These are phyloP conservation scores for Fusarium haematococcum DNA, from an alignment of 2,329 filamentous ascomycete genomes.

Conservation along the genomic window DNA sequence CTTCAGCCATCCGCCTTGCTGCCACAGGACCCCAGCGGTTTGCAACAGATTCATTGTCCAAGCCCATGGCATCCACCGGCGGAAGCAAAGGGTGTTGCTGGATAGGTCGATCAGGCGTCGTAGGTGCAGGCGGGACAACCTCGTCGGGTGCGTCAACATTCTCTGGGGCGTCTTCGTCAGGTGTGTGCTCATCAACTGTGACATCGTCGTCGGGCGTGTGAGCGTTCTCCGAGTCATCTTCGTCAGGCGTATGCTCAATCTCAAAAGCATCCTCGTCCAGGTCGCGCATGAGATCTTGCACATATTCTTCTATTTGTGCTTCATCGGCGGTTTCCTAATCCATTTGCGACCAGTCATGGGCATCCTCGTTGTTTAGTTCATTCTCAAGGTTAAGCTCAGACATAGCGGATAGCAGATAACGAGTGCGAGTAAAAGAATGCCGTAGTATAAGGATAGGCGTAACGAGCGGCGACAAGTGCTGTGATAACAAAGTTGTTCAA, in stretches of 20 bases:
- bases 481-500: not conserved
- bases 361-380: not conserved
- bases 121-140: not conserved
- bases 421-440: not conserved
- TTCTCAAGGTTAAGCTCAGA: not conserved
- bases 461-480: not conserved
- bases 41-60: not conserved
- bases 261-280: not conserved
- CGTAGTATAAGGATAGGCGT: not conserved
- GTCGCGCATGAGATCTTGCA: not conserved
- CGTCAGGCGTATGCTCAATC: not conserved
- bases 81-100: not conserved
- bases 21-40: not conserved
- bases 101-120: not conserved
- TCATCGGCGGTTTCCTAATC: not conserved
- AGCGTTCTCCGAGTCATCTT: not conserved
- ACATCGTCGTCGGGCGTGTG: not conserved
- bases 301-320: not conserved
- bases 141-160: not conserved
- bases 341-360: not conserved
- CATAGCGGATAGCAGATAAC: not conserved
- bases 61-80: not conserved
- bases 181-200: not conserved
- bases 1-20: not conserved
- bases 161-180: not conserved